Evolutionary conservation across 2,329 filamentous ascomycete genomes (phyloP).

Genomic region (Colletotrichum eleusines): DNA sequence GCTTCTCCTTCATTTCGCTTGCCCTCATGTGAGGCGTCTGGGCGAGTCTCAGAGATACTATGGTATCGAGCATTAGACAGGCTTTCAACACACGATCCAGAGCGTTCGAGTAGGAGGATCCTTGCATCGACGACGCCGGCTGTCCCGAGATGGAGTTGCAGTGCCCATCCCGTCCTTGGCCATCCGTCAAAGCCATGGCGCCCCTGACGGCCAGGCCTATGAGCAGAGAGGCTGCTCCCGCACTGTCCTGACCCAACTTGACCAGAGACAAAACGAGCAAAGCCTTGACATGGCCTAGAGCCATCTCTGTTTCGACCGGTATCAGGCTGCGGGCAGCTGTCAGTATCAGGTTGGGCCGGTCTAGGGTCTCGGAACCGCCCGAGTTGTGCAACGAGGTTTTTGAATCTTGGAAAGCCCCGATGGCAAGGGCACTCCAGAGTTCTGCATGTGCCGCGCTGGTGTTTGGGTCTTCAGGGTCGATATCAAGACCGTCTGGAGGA

Average conservation of each 20-base stretch:
- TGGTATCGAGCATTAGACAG: slow-evolving; percentile 72
- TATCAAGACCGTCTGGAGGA: slow-evolving; percentile 49
- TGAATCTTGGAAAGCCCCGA: slow-evolving; percentile 67
- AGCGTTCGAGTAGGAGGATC: slow-evolving; percentile 19
- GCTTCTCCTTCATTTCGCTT: slow-evolving; percentile 59
- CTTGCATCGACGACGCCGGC: slow-evolving; percentile 7
- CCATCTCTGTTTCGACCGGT: slow-evolving; percentile 58
- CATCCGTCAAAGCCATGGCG: slow-evolving; percentile 35
- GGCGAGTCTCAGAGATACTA: slow-evolving; percentile 65
- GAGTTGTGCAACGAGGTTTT: slow-evolving; percentile 42
- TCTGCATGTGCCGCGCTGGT: slow-evolving; percentile 63
- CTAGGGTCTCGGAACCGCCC: slow-evolving; percentile 45
- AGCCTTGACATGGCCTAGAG: slow-evolving; percentile 62
- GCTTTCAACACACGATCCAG: slow-evolving; percentile 56
- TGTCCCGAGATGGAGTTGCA: slow-evolving; percentile 13
- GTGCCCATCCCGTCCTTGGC: not conserved
- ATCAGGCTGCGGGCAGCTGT: slow-evolving; percentile 62
- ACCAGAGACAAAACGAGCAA: slow-evolving; percentile 71
- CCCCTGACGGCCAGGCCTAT: slow-evolving; percentile 70
- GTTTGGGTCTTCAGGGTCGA: slow-evolving; percentile 44
- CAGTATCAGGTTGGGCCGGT: slow-evolving; percentile 56
- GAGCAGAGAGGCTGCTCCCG: slow-evolving; percentile 71
- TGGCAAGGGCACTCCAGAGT: slow-evolving; percentile 70
- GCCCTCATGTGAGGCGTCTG: slow-evolving; percentile 62
- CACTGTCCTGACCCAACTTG: slow-evolving; percentile 70